A percentile compares a stretch with the other conserved stretches of the same genome.
phyloP scores from a whole-genome alignment of 2,329 filamentous ascomycete genomes.

The Chaetomium olivaceum region DNA sequence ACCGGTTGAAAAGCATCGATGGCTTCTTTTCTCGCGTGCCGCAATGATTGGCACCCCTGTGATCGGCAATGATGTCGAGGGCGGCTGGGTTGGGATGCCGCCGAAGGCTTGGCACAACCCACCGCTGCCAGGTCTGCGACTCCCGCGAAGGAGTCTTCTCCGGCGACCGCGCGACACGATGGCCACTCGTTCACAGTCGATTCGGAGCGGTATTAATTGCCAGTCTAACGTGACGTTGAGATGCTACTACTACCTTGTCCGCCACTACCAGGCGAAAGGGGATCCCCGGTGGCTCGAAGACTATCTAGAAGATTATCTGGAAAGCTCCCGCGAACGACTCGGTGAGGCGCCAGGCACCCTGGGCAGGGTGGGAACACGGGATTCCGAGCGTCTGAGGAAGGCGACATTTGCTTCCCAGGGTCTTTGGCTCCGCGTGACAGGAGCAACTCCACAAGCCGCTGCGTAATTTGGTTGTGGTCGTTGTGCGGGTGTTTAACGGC shows the following conservation, averaged over 20 bases:
- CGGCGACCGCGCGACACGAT: not conserved
- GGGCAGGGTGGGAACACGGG: slow-evolving; percentile 6
- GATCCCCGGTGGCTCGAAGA: not conserved
- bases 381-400: slow-evolving; percentile 7
- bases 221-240: not conserved
- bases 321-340: not conserved
- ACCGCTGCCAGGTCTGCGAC: slow-evolving; percentile 20
- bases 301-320: not conserved
- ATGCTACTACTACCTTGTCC: not conserved
- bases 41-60: slow-evolving; percentile 5
- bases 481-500: not conserved
- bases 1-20: not conserved
- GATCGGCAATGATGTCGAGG: slow-evolving; percentile 30
- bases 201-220: not conserved
- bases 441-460: slow-evolving; percentile 10
- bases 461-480: slow-evolving; percentile 6
- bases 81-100: slow-evolving; percentile 17
- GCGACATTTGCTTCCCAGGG: slow-evolving; percentile 20
- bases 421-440: slow-evolving; percentile 10
- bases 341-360: slow-evolving; percentile 1
- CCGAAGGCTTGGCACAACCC: slow-evolving; percentile 29
- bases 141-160: not conserved
- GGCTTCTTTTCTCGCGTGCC: not conserved
- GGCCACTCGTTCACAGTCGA: not conserved
- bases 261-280: not conserved